Base-by-base conservation (phyloP, 768 basidiomycete species). In the Suillus luteus region DNA sequence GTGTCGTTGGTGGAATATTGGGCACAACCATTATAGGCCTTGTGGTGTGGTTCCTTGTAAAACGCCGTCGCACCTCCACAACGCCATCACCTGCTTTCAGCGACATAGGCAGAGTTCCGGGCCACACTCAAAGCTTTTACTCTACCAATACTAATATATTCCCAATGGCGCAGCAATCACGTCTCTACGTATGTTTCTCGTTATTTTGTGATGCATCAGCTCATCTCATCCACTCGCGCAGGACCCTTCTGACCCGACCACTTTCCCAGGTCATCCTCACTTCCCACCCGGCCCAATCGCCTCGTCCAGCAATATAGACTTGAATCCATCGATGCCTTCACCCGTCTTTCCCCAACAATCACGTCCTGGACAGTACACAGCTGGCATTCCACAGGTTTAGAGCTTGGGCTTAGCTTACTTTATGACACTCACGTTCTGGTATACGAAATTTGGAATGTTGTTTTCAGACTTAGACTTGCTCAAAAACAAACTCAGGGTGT, bases 1-100 rank as follows among this genome's bases (percentile, higher is more conserved):
- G 85, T n/a, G 87, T 89, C 41, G 85, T 83, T 1, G 88, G 88
- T 44, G 88, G 87, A 19, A 64, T 88, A 1, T 77, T 84, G 31
- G 78, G 72, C 15, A 81, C 78, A 9, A 65, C 83, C 52, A 73
- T 86, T 12, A 79, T 68, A 5, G 81, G 72, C 1, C 66, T 68
- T 7, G 48, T 74, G 9, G 67, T 80, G 59, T 87, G 82, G 78
- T 78, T 81, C 66, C 65, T 75, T 37, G 70, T 66, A 41, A 72
- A 51, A 46, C 76, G 66, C 38, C 71, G 68, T 19, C 75, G 74
- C 44, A 65, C 77, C 60, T 67, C 63, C 55, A 55, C 46, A 27
- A 49, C 69, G 38, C 62, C 67, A 9, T 67, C 72, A 15, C 64
- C 67, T 11, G 63, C 70, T 8, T 67, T 63, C 59, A 37, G 19